Percentiles rank a stretch among this genome's conserved stretches.
Conservation (phyloP, 1,284 basidiomycete species). For the Violaceomyces palustris region DNA sequence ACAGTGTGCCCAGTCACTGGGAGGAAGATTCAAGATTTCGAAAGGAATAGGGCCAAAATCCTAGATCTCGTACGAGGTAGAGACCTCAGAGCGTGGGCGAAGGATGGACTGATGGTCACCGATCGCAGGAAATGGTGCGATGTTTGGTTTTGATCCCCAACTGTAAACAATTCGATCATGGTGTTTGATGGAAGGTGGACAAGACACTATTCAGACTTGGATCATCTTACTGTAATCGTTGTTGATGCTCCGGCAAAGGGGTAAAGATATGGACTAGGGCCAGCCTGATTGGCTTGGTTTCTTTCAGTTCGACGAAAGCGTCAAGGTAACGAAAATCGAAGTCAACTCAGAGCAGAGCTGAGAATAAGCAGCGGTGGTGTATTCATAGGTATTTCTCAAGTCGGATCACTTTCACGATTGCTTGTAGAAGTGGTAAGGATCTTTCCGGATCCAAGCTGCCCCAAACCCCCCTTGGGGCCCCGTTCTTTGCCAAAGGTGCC, state of each 20-base stretch:
- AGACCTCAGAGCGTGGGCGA: no score
- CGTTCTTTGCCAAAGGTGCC: no score
- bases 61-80: constrained; percentile 18
- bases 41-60: constrained; percentile 12
- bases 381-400: no score
- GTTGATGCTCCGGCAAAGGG: no score
- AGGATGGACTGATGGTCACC: no score
- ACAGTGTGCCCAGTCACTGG: constrained; percentile 8
- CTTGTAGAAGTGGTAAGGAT: no score
- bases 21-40: constrained; percentile 9
- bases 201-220: background rate
- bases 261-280: background rate
- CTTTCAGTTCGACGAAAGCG: background rate
- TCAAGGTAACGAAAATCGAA: background rate
- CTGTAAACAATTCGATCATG: background rate
- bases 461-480: no score
- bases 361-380: no score
- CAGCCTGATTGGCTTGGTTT: background rate
- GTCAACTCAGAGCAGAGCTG: no score
- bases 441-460: no score
- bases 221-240: no score
- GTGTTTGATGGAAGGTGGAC: background rate
- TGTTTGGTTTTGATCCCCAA: constrained; percentile 14
- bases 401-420: no score
- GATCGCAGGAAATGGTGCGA: constrained; percentile 9